phyloP scores from a whole-genome alignment of 176 grass and related monocot species.

The Calamus simplicifolius region DNA sequence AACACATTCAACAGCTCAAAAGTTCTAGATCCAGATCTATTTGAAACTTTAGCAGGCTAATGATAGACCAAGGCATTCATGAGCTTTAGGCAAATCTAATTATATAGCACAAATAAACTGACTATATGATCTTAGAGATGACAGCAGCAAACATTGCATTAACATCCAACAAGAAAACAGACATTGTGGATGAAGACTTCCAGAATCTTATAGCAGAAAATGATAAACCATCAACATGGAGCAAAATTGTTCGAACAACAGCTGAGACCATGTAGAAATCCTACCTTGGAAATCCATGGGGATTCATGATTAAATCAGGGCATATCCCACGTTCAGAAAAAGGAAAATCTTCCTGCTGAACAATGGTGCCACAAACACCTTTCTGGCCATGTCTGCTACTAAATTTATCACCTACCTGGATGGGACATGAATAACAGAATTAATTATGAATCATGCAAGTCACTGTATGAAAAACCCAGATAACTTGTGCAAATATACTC shows the following conservation, averaged over 20 bases:
- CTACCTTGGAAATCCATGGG: conserved; percentile 96
- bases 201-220: no score
- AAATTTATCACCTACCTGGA: conserved; percentile 93
- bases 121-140: no score
- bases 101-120: no score
- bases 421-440: conserved; percentile 15
- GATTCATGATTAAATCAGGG: conserved; percentile 99
- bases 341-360: conserved; percentile 96
- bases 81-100: no score
- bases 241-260: no score
- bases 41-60: no score
- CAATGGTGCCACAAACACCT: conserved; percentile 95
- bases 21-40: background rate
- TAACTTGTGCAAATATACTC: conserved; percentile 10
- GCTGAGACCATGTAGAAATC: background rate
- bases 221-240: no score
- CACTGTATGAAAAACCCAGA: background rate
- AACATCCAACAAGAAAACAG: no score
- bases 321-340: conserved; percentile 91
- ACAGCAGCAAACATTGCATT: no score
- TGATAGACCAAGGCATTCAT: no score
- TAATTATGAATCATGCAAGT: no score
- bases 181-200: no score
- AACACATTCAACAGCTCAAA: background rate
- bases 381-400: conserved; percentile 99